These are phyloP conservation scores for Aspergillus puulaauensis DNA, from an alignment of 2,329 filamentous ascomycete genomes.

Conservation along the genomic window DNA sequence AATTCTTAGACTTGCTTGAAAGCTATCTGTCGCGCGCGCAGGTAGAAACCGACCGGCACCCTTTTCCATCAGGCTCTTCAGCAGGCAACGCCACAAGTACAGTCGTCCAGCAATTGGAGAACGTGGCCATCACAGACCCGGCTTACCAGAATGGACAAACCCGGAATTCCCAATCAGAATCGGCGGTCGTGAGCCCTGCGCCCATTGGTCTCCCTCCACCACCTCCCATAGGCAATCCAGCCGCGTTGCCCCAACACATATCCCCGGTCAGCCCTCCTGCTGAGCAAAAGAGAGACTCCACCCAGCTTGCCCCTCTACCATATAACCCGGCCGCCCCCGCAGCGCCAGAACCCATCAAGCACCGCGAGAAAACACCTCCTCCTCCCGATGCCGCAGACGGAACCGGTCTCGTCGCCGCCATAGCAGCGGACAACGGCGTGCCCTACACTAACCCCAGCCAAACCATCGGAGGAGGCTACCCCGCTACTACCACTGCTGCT, in stretches of 20 bases:
- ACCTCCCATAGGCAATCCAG: constrained; percentile 22
- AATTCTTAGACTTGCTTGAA: constrained; percentile 51
- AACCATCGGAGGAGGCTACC: constrained; percentile 18
- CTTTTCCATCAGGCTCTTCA: constrained; percentile 32
- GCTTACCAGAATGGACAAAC: constrained; percentile 48
- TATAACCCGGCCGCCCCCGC: constrained; percentile 67
- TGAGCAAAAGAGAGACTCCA: constrained; percentile 28
- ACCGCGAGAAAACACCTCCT: constrained; percentile 67
- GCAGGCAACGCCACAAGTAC: constrained; percentile 51
- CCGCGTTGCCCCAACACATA: constrained; percentile 17
- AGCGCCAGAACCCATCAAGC: constrained; percentile 63
- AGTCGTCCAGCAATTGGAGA: constrained; percentile 64
- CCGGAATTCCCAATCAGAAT: constrained; percentile 36
- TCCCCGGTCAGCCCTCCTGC: constrained; percentile 12
- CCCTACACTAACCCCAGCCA: constrained; percentile 33
- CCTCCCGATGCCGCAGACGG: constrained; percentile 55
- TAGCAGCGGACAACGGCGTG: constrained; percentile 37
- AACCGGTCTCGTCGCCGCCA: constrained; percentile 45
- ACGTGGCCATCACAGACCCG: constrained; percentile 57
- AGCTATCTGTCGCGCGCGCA: constrained; percentile 38
- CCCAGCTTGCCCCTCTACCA: constrained; percentile 53
- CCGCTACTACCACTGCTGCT: not conserved
- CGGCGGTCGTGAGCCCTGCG: constrained; percentile 14
- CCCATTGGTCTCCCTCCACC: constrained; percentile 25
- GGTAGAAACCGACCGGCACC: constrained; percentile 51